Conservation (phyloP, 2,329 filamentous ascomycete species). For the Xylariales sp. region DNA sequence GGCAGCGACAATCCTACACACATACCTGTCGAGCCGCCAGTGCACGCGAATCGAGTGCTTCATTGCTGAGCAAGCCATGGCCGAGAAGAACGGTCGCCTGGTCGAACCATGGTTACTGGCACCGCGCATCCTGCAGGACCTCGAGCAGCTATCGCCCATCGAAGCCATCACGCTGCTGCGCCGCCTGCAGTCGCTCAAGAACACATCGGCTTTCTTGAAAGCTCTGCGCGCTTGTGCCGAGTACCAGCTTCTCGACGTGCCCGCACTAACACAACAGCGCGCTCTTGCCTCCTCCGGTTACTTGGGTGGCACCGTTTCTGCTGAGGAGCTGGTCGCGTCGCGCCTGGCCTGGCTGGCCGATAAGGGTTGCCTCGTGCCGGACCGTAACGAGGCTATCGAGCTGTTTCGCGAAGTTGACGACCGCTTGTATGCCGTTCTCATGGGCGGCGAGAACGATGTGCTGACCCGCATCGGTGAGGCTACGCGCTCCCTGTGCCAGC, state of each 20-base stretch:
- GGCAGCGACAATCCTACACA: constrained; percentile 1
- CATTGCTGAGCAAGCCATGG: constrained; percentile 2
- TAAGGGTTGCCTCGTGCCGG: not conserved
- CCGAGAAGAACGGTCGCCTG: not conserved
- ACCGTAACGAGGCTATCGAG: not conserved
- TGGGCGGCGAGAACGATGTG: not conserved
- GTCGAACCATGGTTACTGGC: not conserved
- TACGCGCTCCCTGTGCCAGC: not conserved
- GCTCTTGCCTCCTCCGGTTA: constrained; percentile 1
- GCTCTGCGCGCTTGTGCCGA: not conserved
- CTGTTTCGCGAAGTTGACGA: constrained; percentile 1
- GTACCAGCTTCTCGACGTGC: not conserved
- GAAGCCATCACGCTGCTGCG: not conserved
- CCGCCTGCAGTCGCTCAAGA: constrained; percentile 1
- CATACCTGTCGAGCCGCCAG: constrained; percentile 1
- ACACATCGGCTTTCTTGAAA: not conserved
- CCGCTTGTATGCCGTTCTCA: not conserved
- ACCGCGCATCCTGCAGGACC: not conserved
- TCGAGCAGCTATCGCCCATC: constrained; percentile 1
- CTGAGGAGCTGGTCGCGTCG: constrained; percentile 1
- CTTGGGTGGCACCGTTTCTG: not conserved
- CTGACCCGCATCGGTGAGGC: not conserved
- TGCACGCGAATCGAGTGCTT: constrained; percentile 1
- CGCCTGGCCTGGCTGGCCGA: constrained; percentile 1
- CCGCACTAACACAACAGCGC: constrained; percentile 1